Evolutionary conservation across 768 basidiomycete species (phyloP).

Genomic region (Hortiboletus flavorubellus): DNA sequence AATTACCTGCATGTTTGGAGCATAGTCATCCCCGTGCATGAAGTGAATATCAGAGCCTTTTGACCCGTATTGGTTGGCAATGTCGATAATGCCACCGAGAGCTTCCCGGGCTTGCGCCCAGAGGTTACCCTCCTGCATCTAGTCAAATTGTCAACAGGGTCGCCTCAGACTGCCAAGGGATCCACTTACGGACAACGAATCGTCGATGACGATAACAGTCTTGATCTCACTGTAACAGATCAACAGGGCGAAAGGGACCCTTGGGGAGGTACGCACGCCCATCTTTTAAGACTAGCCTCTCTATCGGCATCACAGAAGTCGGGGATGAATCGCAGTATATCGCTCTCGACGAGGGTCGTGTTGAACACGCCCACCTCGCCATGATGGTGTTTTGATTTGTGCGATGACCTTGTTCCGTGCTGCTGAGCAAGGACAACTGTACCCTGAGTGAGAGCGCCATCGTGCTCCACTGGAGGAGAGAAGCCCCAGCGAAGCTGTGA

Average conservation of each 20-base stretch:
- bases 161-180: neutral
- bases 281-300: conserved; percentile 19
- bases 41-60: conserved; percentile 43
- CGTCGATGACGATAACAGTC: conserved; percentile 40
- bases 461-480: conserved; percentile 10
- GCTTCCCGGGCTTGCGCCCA: conserved; percentile 42
- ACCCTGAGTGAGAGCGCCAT: conserved; percentile 21
- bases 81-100: conserved; percentile 38
- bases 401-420: neutral
- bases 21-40: conserved; percentile 36
- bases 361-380: conserved; percentile 22
- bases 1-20: conserved; percentile 24
- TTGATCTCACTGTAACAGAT: conserved; percentile 34
- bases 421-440: conserved; percentile 32
- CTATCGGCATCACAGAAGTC: conserved; percentile 12
- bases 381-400: neutral
- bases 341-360: conserved; percentile 24
- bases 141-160: neutral
- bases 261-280: conserved; percentile 25
- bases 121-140: conserved; percentile 41
- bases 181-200: conserved; percentile 36
- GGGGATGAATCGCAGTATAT: conserved; percentile 28
- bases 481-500: conserved; percentile 34
- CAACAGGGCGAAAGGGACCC: neutral
- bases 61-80: conserved; percentile 35